Evolutionary conservation across 1,284 basidiomycete species (phyloP), one percentile per base, ranked within the genome.

Genomic region (Moesziomyces aphidis): DNA sequence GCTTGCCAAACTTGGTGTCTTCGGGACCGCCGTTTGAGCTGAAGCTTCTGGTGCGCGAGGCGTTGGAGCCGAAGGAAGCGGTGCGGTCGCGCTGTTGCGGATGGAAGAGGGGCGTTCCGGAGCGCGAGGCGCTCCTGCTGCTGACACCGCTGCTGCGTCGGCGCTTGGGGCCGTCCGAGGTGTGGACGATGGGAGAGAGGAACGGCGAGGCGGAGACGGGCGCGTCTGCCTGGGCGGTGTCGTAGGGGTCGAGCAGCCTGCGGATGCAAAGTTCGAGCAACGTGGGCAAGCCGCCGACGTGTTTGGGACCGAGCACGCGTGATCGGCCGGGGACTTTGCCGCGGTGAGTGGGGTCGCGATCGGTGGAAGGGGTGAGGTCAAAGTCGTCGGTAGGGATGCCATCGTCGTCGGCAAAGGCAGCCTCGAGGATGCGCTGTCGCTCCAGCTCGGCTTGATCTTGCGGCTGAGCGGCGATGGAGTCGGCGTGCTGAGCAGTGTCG

Each of bases 261-360:
- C 75, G 70, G 36, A 82, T 71, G 66, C 81, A 82, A n/a, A 81
- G 46, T 45, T 81, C 78, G 28, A 44, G 55, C 22, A 82, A 53
- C 46, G 60, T 70, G 8, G 81, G 76, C 23, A 79, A 13, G 4
- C 53, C 55, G 5, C 47, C 43, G 15, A 50, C 51, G 49, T 63
- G 44, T 19, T 73, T 72, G 26, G 46, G 46, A 3, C 71, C 79
- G 5, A 79, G 66, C 42, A 69, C 73, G 11, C 76, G 61, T 22
- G 61, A 62, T 7, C 68, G 51, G 23, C 74, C 68, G n/a, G 58
- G 46, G 15, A 68, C 73, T 43, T 62, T 61, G 50, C 52, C 53
- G 39, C 58, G 55, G 23, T 46, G 19, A 11, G 17, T 5, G 42
- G 39, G 19, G 45, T 31, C 36, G 8, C 47, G 50, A 17, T 63